phyloP scores from a whole-genome alignment of 2,329 filamentous ascomycete genomes.

The Aspergillus nomiae region DNA sequence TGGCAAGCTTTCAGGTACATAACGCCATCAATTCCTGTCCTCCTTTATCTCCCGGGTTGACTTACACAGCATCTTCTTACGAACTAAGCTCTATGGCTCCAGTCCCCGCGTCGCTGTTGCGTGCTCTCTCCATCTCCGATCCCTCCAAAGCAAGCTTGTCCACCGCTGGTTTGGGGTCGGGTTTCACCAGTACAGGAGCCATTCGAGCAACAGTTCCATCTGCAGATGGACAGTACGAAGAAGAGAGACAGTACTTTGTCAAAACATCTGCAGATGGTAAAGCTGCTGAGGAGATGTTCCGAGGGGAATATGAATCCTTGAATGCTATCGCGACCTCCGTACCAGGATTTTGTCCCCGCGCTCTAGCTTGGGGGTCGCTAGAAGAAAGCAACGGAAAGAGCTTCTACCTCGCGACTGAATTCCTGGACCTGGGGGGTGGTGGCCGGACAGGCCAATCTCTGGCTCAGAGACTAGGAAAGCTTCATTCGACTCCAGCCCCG shows the following conservation, averaged over 20 bases:
- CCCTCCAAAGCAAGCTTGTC: slow-evolving; percentile 38
- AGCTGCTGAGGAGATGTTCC: slow-evolving; percentile 42
- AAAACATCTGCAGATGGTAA: slow-evolving; percentile 39
- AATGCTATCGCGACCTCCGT: slow-evolving; percentile 75
- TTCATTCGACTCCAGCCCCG: slow-evolving; percentile 77
- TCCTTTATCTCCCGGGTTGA: not conserved
- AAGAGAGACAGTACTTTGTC: slow-evolving; percentile 41
- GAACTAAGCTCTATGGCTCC: slow-evolving; percentile 27
- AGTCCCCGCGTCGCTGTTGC: slow-evolving; percentile 37
- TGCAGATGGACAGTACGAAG: slow-evolving; percentile 18
- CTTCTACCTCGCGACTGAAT: slow-evolving; percentile 71
- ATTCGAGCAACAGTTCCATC: slow-evolving; percentile 36
- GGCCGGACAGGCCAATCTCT: slow-evolving; percentile 57
- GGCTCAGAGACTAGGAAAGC: slow-evolving; percentile 72
- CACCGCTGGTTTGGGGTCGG: slow-evolving; percentile 42
- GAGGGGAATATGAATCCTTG: slow-evolving; percentile 79
- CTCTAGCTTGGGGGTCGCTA: slow-evolving; percentile 70
- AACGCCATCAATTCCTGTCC: not conserved
- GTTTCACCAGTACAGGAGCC: slow-evolving; percentile 48
- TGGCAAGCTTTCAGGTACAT: slow-evolving; percentile 4
- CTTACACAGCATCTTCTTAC: not conserved
- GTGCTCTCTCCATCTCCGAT: slow-evolving; percentile 40
- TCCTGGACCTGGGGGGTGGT: slow-evolving; percentile 65
- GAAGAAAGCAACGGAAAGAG: slow-evolving; percentile 46
- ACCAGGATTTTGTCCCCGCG: slow-evolving; percentile 73